Evolutionary conservation across 257 asterid species (phyloP), one percentile per base, ranked within the genome.

Genomic region (Agastache rugosa): DNA sequence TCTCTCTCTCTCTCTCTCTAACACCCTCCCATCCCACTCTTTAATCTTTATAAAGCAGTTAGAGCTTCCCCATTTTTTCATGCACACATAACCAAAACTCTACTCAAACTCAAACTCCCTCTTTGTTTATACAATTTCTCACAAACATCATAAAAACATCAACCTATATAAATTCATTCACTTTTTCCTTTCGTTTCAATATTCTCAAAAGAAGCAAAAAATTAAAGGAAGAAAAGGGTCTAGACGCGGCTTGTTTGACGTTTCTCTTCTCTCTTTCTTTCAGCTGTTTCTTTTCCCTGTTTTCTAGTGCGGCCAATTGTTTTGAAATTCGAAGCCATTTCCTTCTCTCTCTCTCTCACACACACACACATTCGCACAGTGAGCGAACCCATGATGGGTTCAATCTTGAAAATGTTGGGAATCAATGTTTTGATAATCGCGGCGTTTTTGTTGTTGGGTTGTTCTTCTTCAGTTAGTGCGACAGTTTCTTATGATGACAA

Each of bases 401-500:
- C 74, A 41, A 66, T 73, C 78, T 73, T 27, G 78, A 75, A 42
- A 22, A 71, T 68, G 70, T 6, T 59, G 58, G 73, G 77, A 58
- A 71, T 75, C 65, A 75, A 75, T 63, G 20, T 51, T 17, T 64
- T 74, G 35, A 44, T 71, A 48, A 31, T 74, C 8, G 2, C 48
- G 5, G 68, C 69, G 25, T 51, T 78, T 48, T 3, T 75, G 44
- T 56, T 70, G 11, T 19, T 74, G 72, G 76, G 63, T 31, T 72
- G 56, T 82, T 79, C 81, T 82, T 79, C 81, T 72, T 75, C 77
- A 4, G 87, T 75, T 11, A 76, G 15, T 50, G 90, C 84, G 11
- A 72, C 82, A 31, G 88, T 85, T 77, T 78, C 88, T 1, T 87
- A 87, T 63, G 93, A 89, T 75, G 91, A 87, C 64, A 87, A 86